phyloP scores from a whole-genome alignment of 768 basidiomycete genomes.

The Leucocoprinus leucothites region DNA sequence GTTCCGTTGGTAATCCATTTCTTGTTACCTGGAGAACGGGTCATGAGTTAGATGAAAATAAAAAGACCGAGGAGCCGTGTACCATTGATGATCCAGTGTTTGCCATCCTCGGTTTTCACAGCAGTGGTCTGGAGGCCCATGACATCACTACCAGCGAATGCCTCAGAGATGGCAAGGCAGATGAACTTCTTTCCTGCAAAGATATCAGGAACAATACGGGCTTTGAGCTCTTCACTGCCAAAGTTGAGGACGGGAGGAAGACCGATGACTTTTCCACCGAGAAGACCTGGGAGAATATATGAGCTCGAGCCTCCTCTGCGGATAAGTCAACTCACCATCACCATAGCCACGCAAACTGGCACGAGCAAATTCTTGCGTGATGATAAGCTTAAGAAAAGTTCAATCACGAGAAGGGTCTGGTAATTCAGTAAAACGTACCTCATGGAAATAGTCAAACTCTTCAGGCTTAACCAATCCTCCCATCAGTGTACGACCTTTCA shows the following conservation, averaged over 20 bases:
- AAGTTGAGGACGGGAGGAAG: slow-evolving; percentile 91
- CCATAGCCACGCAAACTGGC: slow-evolving; percentile 76
- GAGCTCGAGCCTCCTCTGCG: slow-evolving; percentile 5
- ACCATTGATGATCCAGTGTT: slow-evolving; percentile 81
- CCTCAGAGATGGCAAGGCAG: slow-evolving; percentile 85
- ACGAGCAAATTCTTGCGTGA: slow-evolving; percentile 80
- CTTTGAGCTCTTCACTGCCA: slow-evolving; percentile 59
- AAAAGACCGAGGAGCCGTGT: neutral
- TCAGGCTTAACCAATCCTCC: slow-evolving; percentile 81
- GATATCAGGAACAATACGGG: slow-evolving; percentile 62
- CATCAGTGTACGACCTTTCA: slow-evolving; percentile 80
- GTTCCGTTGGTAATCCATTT: slow-evolving; percentile 86
- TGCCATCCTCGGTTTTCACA: slow-evolving; percentile 76
- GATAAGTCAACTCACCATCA: slow-evolving; percentile 48
- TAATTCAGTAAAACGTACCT: slow-evolving; percentile 33
- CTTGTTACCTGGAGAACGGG: slow-evolving; percentile 48
- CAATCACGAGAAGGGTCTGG: neutral
- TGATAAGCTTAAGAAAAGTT: slow-evolving; percentile 51
- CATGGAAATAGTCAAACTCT: slow-evolving; percentile 90
- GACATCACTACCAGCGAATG: slow-evolving; percentile 86
- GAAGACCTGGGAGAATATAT: slow-evolving; percentile 42
- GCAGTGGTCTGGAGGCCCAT: slow-evolving; percentile 76
- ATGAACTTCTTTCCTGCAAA: slow-evolving; percentile 80
- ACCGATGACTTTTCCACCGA: slow-evolving; percentile 81
- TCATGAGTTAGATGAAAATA: neutral